Base-by-base conservation (phyloP, 2,329 filamentous ascomycete species). In the Cercospora canescens region DNA sequence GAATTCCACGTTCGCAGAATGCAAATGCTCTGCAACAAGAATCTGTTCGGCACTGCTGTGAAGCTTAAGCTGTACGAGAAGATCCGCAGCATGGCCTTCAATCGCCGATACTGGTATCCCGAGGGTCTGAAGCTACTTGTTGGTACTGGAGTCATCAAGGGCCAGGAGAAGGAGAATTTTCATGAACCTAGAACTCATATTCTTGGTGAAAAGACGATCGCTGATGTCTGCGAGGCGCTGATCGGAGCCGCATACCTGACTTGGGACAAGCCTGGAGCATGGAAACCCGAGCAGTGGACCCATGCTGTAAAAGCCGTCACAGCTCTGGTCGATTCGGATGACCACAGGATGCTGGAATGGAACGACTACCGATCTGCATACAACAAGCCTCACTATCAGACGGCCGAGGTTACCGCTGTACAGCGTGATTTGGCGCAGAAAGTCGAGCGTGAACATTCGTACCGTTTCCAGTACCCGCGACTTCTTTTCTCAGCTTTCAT, bases 191-290 rank as follows among this genome's bases (percentile, higher is more conserved):
- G 81, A 6, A 84, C 80, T 9, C 94, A 97, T 74, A 81, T 81
- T 0, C 85, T 99, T 1, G 89, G 89, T 0, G 91, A 97, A 79
- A 99, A 99, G 81, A 77, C 76, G 0, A 77, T 78, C 54, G 94
- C 95, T 3, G 95, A 98, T 78, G 93, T 98, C 0, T 97, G 92
- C 67, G 95, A 98, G 76, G 94, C 95, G 0, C 81, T 97, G 64
- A 98, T 99, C 56, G 95, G 94, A 6, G 95, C 94, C 2, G 90
- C 94, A 0, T 82, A 88, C 58, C 88, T 89, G 45, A 80, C 85
- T 6, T 81, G 86, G 60, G 83, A 87, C 41, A 72, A 79, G 28
- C 76, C 72, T 16, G 79, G 76, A 2, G 48, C 72, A 2, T 85
- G 81, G 80, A 66, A 76, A 24, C 73, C 78, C 2, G 74, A 81